Evolutionary conservation across 192 early-diverging fungal species (phyloP).

Genomic region (Coemansia sp.): DNA sequence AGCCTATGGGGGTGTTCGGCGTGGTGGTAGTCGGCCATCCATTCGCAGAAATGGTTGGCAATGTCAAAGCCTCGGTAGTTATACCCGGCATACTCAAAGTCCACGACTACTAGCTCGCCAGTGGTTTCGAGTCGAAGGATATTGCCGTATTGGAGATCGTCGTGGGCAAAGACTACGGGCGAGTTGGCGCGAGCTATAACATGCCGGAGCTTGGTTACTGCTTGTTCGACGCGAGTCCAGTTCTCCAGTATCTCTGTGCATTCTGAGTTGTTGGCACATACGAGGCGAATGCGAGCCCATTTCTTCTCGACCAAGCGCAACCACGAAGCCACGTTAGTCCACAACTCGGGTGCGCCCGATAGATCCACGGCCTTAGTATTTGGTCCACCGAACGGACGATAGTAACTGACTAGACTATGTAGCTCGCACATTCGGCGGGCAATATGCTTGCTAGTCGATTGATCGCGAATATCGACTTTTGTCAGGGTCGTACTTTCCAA

Average conservation of each 20-base stretch:
- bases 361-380: constrained; percentile 1
- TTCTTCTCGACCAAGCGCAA: constrained; percentile 43
- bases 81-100: constrained; percentile 84
- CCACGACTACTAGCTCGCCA: constrained; percentile 71
- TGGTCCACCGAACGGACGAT: constrained; percentile 51
- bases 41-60: constrained; percentile 86
- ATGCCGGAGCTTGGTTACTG: constrained; percentile 55
- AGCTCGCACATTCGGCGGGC: constrained; percentile 70
- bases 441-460: constrained; percentile 68
- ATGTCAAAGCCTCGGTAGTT: constrained; percentile 80
- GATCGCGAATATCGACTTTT: constrained; percentile 68
- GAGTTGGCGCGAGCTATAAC: constrained; percentile 60
- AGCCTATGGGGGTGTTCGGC: constrained; percentile 52
- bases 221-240: constrained; percentile 30
- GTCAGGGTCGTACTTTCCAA: constrained; percentile 74
- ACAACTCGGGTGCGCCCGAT: constrained; percentile 62
- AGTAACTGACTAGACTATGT: constrained; percentile 71
- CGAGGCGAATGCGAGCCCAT: constrained; percentile 20
- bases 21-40: constrained; percentile 80
- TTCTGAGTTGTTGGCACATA: constrained; percentile 20
- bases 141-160: constrained; percentile 89
- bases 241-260: constrained; percentile 37
- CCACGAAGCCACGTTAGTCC: constrained; percentile 72
- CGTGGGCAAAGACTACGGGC: constrained; percentile 88
- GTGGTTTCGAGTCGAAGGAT: constrained; percentile 68